Base-by-base conservation (phyloP, 768 basidiomycete genomes). In the Macrolepiota fuliginosa region DNA sequence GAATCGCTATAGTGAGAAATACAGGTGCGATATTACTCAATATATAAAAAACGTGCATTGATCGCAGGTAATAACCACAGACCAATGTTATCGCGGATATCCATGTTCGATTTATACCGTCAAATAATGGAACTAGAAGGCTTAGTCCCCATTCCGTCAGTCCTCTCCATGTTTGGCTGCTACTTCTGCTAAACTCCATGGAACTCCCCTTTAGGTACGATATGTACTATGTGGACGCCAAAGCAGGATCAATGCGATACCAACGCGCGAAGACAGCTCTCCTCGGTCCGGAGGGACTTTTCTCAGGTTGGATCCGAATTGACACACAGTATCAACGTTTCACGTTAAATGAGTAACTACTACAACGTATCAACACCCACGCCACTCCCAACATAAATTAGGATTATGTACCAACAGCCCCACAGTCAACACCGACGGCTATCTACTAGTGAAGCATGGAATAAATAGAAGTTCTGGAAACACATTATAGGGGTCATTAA, bases 221-320 rank as follows among this genome's bases (percentile, higher is more conserved):
- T 6, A 5, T 35, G 15, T 24, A 22, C 2, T 68, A 68, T 45
- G 24, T 11, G 2, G 45, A 63, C 6, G 50, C 53, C 2, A 68
- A 68, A 47, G n/a, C 37, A 35, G 51, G 32, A 32, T 24, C 62
- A 70, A 71, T 24, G 35, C 67, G 50, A 61, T 67, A 89, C 65
- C 83, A 84, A 62, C 63, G 54, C 1, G 85, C 83, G 0, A 91
- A 88, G 68, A 56, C 64, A 6, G 68, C 68, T 2, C 74, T 92
- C 25, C 64, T 78, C 15, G 82, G 81, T 0, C 63, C 71, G 36
- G 69, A 67, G 0, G 77, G 81, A 3, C 75, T 81, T 2, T 90
- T 92, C 62, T 70, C 73, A 36, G 88, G 86, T 19, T 92, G 90
- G 90, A 69, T 88, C 42, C 71, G 65, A 22, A 86, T 82, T 56